Evolutionary conservation across 495 filamentous ascomycete genomes (phyloP).

Genomic region (Podospora anserina): DNA sequence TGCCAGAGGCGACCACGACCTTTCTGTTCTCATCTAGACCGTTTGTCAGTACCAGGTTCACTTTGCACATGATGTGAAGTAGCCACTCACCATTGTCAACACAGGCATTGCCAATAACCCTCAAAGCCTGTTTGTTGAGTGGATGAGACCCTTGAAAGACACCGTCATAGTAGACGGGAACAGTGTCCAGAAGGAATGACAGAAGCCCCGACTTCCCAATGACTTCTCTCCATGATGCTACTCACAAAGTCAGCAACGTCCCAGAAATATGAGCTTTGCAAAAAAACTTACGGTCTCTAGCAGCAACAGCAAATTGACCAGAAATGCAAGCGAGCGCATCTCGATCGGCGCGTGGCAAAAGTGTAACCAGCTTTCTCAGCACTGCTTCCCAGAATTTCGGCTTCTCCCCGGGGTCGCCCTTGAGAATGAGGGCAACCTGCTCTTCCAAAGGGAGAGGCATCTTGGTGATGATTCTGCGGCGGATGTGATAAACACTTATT

Average conservation of each 20-base stretch:
- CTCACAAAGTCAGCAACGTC: not conserved
- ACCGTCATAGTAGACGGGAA: conserved; percentile 40
- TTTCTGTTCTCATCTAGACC: conserved; percentile 66
- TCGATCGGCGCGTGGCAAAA: conserved; percentile 31
- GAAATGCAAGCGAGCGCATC: conserved; percentile 48
- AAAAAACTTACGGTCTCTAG: conserved; percentile 60
- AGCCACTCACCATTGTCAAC: conserved; percentile 64
- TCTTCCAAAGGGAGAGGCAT: not conserved
- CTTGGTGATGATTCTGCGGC: not conserved
- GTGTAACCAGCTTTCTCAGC: conserved; percentile 29
- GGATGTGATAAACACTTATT: not conserved
- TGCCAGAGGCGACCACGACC: conserved; percentile 58
- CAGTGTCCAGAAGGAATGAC: conserved; percentile 58
- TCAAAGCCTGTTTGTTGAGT: conserved; percentile 55
- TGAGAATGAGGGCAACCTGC: conserved; percentile 5
- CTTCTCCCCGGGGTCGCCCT: conserved; percentile 14
- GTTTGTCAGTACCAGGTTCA: conserved; percentile 12
- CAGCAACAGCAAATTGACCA: conserved; percentile 61
- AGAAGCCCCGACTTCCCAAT: conserved; percentile 67
- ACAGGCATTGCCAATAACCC: conserved; percentile 75
- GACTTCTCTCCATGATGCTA: conserved; percentile 54
- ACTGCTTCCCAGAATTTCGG: conserved; percentile 5
- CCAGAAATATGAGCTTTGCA: not conserved
- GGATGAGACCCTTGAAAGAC: conserved; percentile 7
- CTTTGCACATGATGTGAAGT: not conserved